phyloP scores from a whole-genome alignment of 805 yeast genomes.

The Metschnikowia lachancei region DNA sequence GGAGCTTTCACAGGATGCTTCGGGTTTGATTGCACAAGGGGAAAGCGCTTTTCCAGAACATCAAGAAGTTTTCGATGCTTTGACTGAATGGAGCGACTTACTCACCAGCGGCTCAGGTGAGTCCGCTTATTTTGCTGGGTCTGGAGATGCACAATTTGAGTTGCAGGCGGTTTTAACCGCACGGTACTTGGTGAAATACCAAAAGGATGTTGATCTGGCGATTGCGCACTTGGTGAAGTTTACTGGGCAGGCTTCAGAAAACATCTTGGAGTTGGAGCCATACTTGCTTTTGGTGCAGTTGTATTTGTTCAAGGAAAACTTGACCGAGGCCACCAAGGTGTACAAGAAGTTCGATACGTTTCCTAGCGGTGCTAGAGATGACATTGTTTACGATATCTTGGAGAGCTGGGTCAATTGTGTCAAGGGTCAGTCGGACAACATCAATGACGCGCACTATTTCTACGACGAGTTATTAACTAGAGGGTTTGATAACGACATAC shows the following conservation, averaged over 20 bases:
- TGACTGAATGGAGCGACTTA: conserved; percentile 44
- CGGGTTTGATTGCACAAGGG: conserved; percentile 37
- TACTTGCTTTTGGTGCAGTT: conserved; percentile 41
- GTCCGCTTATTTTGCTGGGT: conserved; percentile 42
- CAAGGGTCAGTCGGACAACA: conserved; percentile 42
- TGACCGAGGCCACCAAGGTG: conserved; percentile 32
- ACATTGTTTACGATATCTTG: conserved; percentile 69
- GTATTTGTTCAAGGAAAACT: conserved; percentile 37
- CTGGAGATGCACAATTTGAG: conserved; percentile 34
- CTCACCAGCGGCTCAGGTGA: conserved; percentile 43
- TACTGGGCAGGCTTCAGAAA: conserved; percentile 19
- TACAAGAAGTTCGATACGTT: conserved; percentile 32
- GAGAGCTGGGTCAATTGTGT: conserved; percentile 61
- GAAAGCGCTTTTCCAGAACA: conserved; percentile 31
- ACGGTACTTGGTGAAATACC: conserved; percentile 36
- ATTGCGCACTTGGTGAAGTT: conserved; percentile 30
- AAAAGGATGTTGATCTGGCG: conserved; percentile 38
- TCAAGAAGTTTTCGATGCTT: conserved; percentile 34
- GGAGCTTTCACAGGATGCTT: conserved; percentile 39
- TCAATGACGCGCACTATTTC: conserved; percentile 50
- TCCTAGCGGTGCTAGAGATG: conserved; percentile 50
- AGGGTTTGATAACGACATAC: conserved; percentile 38
- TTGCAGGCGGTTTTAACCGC: conserved; percentile 43
- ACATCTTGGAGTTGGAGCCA: conserved; percentile 38
- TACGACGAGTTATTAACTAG: conserved; percentile 75